These are phyloP conservation scores for Catenaria anguillulae DNA, from an alignment of 371 early-diverging fungal genomes.

Conservation along the genomic window DNA sequence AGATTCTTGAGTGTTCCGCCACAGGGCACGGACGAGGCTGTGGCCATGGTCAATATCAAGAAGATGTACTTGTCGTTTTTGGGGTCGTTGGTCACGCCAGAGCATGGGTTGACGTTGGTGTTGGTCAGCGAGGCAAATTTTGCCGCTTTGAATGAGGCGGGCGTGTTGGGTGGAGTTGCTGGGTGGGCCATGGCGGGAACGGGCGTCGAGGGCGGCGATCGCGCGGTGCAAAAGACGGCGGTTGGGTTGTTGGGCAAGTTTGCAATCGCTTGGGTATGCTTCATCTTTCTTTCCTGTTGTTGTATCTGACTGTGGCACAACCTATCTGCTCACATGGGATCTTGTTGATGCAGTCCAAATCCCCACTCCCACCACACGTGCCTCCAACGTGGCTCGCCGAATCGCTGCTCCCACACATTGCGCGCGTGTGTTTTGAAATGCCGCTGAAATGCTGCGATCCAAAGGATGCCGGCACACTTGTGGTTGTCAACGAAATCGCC, in stretches of 20 bases:
- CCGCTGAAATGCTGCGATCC: constrained; percentile 30
- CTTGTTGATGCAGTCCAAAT: constrained; percentile 12
- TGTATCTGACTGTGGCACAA: background rate
- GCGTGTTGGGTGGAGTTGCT: constrained; percentile 40
- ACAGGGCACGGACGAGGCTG: constrained; percentile 75
- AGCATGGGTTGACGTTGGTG: constrained; percentile 32
- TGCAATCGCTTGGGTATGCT: constrained; percentile 8
- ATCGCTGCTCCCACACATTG: constrained; percentile 62
- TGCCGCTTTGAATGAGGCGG: too few species aligned
- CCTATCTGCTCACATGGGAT: too few species aligned
- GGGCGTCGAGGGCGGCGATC: constrained; percentile 40
- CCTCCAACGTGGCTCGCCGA: constrained; percentile 32
- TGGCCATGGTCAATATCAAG: constrained; percentile 56
- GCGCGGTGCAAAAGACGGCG: constrained; percentile 61
- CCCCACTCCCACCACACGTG: background rate
- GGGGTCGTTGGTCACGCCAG: constrained; percentile 61
- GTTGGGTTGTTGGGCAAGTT: constrained; percentile 66
- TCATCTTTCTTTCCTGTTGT: too few species aligned
- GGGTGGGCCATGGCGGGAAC: too few species aligned
- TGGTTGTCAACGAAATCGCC: constrained; percentile 42
- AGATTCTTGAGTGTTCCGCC: constrained; percentile 63
- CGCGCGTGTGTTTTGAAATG: constrained; percentile 63
- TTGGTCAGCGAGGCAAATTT: background rate
- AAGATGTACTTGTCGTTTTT: constrained; percentile 71
- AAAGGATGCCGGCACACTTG: background rate